Evolutionary conservation across 305 asterid species (phyloP).

Genomic region (Plantago lanceolata): DNA sequence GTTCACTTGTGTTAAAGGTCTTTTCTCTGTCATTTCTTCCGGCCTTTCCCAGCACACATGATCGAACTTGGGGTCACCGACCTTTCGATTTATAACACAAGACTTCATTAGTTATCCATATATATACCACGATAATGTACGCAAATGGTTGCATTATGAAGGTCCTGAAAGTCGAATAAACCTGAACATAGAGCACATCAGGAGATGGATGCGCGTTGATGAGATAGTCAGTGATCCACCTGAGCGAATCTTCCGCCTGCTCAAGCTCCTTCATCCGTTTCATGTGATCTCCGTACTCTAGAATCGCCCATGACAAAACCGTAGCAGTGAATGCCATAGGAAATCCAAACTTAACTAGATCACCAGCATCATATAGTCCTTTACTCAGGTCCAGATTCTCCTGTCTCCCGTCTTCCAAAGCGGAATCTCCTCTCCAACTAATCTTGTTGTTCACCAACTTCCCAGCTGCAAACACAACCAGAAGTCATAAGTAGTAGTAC

Average conservation of each 20-base stretch:
- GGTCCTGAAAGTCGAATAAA: conserved; percentile 7
- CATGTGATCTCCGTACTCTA: conserved; percentile 52
- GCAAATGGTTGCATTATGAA: too few species aligned
- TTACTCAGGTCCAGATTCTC: conserved; percentile 50
- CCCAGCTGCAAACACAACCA: conserved; percentile 42
- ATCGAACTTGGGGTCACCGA: conserved; percentile 60
- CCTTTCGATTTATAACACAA: conserved; percentile 28
- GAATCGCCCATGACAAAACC: conserved; percentile 54
- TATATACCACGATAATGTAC: too few species aligned
- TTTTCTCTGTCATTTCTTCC: conserved; percentile 34
- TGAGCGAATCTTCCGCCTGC: conserved; percentile 46
- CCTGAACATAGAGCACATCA: conserved; percentile 57
- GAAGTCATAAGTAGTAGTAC: too few species aligned
- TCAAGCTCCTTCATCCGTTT: conserved; percentile 30
- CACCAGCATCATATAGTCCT: conserved; percentile 74
- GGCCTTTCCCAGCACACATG: conserved; percentile 75
- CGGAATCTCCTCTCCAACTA: conserved; percentile 70
- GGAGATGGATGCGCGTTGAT: conserved; percentile 59
- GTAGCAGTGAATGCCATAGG: conserved; percentile 83
- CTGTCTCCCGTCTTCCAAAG: conserved; percentile 47
- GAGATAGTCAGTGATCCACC: conserved; percentile 65
- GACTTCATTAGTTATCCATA: too few species aligned
- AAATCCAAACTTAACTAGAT: conserved; percentile 55
- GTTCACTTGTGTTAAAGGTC: conserved; percentile 53
- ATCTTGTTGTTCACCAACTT: conserved; percentile 48